phyloP scores from a whole-genome alignment of 2,329 filamentous ascomycete genomes.

The Aschersonia sp. region DNA sequence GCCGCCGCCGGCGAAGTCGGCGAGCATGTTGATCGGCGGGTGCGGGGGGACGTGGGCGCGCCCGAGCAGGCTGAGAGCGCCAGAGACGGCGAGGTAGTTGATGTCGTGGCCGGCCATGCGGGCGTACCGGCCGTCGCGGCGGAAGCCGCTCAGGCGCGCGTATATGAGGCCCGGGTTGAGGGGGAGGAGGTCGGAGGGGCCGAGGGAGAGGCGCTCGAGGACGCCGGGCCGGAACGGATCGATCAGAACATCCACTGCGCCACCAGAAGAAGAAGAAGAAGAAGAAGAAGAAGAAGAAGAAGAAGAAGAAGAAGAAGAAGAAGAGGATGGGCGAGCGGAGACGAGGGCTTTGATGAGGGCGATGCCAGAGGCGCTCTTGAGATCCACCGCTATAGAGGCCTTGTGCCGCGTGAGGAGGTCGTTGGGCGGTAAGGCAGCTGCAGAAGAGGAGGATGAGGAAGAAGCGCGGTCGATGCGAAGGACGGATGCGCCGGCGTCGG shows the following conservation, averaged over 20 bases:
- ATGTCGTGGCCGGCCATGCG: slow-evolving; percentile 92
- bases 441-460: slow-evolving; percentile 3
- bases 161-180: slow-evolving; percentile 67
- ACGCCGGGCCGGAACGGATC: slow-evolving; percentile 90
- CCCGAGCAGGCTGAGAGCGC: slow-evolving; percentile 65
- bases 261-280: not conserved
- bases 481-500: slow-evolving; percentile 79
- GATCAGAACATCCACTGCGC: slow-evolving; percentile 74
- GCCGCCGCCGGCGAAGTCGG: slow-evolving; percentile 84
- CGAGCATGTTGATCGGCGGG: slow-evolving; percentile 71
- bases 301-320: too few relatives aligned
- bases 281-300: too few relatives aligned
- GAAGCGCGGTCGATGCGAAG: slow-evolving; percentile 64
- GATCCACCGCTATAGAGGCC: slow-evolving; percentile 62
- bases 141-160: slow-evolving; percentile 78
- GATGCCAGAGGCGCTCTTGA: slow-evolving; percentile 52
- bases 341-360: slow-evolving; percentile 55
- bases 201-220: slow-evolving; percentile 69
- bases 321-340: slow-evolving; percentile 7
- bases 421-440: slow-evolving; percentile 13
- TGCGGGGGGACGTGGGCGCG: slow-evolving; percentile 54
- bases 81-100: slow-evolving; percentile 85
- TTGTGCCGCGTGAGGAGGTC: slow-evolving; percentile 76
- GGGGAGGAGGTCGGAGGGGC: slow-evolving; percentile 50
- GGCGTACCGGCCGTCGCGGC: slow-evolving; percentile 71